Conservation (phyloP, 345 rosid species). For the Heritiera fomes region DNA sequence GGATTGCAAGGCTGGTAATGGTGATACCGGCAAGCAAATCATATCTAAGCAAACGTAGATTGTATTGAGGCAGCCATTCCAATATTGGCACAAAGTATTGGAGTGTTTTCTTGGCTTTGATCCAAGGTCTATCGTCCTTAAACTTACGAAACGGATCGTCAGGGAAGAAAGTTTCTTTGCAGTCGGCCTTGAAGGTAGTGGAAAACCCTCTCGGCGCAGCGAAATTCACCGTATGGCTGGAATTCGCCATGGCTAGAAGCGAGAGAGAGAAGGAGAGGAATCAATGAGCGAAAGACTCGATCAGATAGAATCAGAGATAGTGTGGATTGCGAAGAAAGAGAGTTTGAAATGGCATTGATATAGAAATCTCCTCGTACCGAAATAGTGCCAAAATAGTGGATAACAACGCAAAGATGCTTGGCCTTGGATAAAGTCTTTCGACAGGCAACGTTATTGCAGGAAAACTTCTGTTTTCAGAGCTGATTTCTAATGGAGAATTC, state of each 20-base stretch:
- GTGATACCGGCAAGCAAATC: constrained; percentile 93
- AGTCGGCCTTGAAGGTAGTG: constrained; percentile 43
- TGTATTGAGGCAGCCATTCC: constrained; percentile 75
- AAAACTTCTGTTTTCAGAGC: too few species aligned
- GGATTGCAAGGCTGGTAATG: constrained; percentile 86
- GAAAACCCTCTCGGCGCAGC: constrained; percentile 48
- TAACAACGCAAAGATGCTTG: too few species aligned
- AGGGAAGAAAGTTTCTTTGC: constrained; percentile 73
- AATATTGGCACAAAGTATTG: constrained; percentile 74
- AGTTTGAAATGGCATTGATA: not conserved
- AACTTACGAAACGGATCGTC: constrained; percentile 78
- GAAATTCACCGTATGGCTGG: constrained; percentile 49
- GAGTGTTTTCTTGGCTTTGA: constrained; percentile 33
- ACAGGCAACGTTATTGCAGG: too few species aligned
- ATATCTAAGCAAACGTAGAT: constrained; percentile 41
- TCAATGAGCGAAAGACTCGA: too few species aligned
- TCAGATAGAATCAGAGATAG: not conserved
- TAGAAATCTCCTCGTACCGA: not conserved
- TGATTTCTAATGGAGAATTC: too few species aligned
- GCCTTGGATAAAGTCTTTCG: too few species aligned
- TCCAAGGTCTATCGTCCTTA: constrained; percentile 22
- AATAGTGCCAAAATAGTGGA: too few species aligned
- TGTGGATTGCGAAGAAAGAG: not conserved
- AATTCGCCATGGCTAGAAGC: not conserved
- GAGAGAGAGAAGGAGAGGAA: not conserved